phyloP scores from a whole-genome alignment of 441 rosid species.

The Gossypium schwendimanii region DNA sequence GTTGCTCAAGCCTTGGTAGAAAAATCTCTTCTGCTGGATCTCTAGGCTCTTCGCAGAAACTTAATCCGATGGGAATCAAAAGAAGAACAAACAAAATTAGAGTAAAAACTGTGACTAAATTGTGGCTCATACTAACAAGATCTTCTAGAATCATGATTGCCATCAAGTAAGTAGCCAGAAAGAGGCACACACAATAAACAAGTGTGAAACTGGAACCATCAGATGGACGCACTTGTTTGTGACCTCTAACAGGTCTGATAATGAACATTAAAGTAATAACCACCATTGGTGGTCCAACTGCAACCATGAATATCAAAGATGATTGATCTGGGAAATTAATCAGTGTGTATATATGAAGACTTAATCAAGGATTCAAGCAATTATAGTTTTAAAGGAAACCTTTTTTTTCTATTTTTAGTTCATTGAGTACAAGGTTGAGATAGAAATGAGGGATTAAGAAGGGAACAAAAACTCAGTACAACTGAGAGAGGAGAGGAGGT shows the following conservation, averaged over 20 bases:
- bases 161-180: conserved; percentile 79
- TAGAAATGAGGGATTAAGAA: no score
- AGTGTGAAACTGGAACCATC: conserved; percentile 61
- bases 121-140: conserved; percentile 45
- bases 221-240: conserved; percentile 58
- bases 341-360: no score
- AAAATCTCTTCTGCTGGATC: conserved; percentile 49
- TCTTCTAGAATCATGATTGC: conserved; percentile 80
- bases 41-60: conserved; percentile 37
- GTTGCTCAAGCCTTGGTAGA: conserved; percentile 37
- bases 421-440: no score
- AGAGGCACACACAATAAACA: conserved; percentile 67
- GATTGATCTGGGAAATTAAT: conserved; percentile 67
- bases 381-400: no score
- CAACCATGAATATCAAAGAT: conserved; percentile 85
- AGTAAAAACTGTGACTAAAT: conserved; percentile 37
- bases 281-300: conserved; percentile 82
- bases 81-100: conserved; percentile 52
- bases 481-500: no score
- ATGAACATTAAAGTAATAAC: conserved; percentile 64
- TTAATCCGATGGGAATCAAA: conserved; percentile 49
- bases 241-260: conserved; percentile 85
- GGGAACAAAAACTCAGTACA: no score
- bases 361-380: no score
- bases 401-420: no score